phyloP scores from a whole-genome alignment of 2,329 filamentous ascomycete species.

The Pseudophaeomoniella oleicola region DNA sequence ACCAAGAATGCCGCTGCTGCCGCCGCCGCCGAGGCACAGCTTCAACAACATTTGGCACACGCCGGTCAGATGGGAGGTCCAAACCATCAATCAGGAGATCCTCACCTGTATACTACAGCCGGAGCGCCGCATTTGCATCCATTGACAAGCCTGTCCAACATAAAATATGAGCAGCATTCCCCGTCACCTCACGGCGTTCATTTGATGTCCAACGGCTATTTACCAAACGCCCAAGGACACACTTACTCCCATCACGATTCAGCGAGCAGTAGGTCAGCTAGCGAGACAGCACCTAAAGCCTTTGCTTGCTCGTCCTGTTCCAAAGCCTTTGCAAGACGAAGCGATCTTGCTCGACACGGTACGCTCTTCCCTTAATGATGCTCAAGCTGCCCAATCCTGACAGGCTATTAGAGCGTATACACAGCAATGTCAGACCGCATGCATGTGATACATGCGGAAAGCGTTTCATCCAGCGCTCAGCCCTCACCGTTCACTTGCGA shows the following conservation, averaged over 20 bases:
- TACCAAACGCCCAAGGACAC: constrained; percentile 32
- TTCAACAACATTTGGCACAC: constrained; percentile 28
- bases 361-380: constrained; percentile 22
- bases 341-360: constrained; percentile 92
- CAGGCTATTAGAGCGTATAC: constrained; percentile 63
- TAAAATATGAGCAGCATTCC: constrained; percentile 27
- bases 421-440: constrained; percentile 80
- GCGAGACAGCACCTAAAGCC: constrained; percentile 48
- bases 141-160: constrained; percentile 35
- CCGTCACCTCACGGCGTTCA: constrained; percentile 30
- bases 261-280: constrained; percentile 24
- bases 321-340: constrained; percentile 85
- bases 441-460: constrained; percentile 90
- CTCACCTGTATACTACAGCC: constrained; percentile 42
- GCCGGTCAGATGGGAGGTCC: constrained; percentile 20
- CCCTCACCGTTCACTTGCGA: constrained; percentile 84
- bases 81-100: constrained; percentile 42
- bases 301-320: constrained; percentile 81
- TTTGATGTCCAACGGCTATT: constrained; percentile 40
- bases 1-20: constrained; percentile 30
- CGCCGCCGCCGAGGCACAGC: constrained; percentile 26
- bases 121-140: constrained; percentile 37
- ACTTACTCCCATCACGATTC: constrained; percentile 30
- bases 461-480: constrained; percentile 92
- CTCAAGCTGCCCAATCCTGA: constrained; percentile 3